phyloP scores from a whole-genome alignment of 2,329 filamentous ascomycete species.

The Colletotrichum chrysophilum region DNA sequence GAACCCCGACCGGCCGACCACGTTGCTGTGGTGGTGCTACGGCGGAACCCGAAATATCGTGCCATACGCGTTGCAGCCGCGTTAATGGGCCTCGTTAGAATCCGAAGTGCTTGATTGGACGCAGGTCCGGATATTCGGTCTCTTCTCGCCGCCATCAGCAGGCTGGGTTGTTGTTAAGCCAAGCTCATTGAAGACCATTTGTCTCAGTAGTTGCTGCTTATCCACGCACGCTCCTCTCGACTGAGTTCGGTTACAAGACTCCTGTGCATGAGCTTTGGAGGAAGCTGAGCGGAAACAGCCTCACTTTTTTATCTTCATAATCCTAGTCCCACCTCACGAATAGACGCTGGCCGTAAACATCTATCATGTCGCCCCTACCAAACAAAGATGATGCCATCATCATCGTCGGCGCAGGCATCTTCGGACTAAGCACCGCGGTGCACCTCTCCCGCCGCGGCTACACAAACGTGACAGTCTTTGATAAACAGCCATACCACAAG shows the following conservation, averaged over 20 bases:
- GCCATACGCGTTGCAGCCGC: background rate
- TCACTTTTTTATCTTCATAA: background rate
- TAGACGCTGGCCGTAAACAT: background rate
- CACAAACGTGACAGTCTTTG: conserved; percentile 50
- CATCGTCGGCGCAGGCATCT: conserved; percentile 33
- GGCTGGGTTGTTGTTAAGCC: background rate
- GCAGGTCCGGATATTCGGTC: background rate
- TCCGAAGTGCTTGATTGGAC: background rate
- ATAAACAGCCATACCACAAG: conserved; percentile 48
- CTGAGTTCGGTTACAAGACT: fast-evolving
- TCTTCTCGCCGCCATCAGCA: background rate
- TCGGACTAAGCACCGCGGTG: conserved; percentile 32
- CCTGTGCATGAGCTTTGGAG: background rate
- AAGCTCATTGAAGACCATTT: fast-evolving
- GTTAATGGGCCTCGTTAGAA: background rate
- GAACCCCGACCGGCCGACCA: background rate
- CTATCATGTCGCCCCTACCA: background rate
- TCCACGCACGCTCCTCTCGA: background rate
- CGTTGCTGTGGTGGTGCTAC: background rate
- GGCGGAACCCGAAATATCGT: background rate
- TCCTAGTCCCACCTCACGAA: fast-evolving
- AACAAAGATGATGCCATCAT: conserved; percentile 25
- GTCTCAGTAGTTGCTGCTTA: background rate
- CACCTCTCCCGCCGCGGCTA: conserved; percentile 45
- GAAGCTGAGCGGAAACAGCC: background rate